Percentiles rank a stretch among this genome's conserved stretches.
These are phyloP conservation scores for Hypoxylon fuscum DNA, from an alignment of 495 filamentous ascomycete species.

Conservation along the genomic window DNA sequence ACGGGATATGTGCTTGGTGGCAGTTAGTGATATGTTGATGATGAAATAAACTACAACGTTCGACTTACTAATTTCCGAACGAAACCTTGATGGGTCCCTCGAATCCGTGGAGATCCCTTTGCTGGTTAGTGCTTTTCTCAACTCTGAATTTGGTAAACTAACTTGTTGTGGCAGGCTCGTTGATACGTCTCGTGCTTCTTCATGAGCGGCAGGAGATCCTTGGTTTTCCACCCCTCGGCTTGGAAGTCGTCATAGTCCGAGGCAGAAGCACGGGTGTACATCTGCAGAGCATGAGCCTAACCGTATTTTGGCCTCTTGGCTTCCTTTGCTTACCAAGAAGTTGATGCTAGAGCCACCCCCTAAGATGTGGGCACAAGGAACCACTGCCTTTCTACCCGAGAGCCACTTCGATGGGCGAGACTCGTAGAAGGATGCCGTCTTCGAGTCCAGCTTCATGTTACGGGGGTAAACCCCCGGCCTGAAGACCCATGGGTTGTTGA, in stretches of 20 bases:
- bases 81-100: slow-evolving; percentile 88
- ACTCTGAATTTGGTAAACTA: slow-evolving; percentile 1
- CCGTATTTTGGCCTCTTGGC: neutral
- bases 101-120: slow-evolving; percentile 75
- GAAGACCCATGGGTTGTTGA: slow-evolving; percentile 86
- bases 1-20: slow-evolving; percentile 65
- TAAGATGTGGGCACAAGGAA: slow-evolving; percentile 80
- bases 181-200: slow-evolving; percentile 88
- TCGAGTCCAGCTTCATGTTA: slow-evolving; percentile 86
- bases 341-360: slow-evolving; percentile 85
- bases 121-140: slow-evolving; percentile 10
- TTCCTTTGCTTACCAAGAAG: slow-evolving; percentile 68
- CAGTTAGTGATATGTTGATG: slow-evolving; percentile 8
- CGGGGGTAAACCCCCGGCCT: slow-evolving; percentile 80
- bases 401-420: slow-evolving; percentile 78
- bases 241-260: slow-evolving; percentile 89
- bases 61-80: slow-evolving; percentile 72
- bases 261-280: slow-evolving; percentile 85
- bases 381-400: slow-evolving; percentile 74
- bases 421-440: slow-evolving; percentile 87
- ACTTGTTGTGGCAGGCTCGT: slow-evolving; percentile 73
- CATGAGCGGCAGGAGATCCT: slow-evolving; percentile 82
- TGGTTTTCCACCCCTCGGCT: slow-evolving; percentile 80
- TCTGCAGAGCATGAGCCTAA: slow-evolving; percentile 55
- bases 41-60: neutral